Percentiles rank a stretch among this genome's conserved stretches.
phyloP scores from a whole-genome alignment of 768 basidiomycete species.

The Trametes cubensis region DNA sequence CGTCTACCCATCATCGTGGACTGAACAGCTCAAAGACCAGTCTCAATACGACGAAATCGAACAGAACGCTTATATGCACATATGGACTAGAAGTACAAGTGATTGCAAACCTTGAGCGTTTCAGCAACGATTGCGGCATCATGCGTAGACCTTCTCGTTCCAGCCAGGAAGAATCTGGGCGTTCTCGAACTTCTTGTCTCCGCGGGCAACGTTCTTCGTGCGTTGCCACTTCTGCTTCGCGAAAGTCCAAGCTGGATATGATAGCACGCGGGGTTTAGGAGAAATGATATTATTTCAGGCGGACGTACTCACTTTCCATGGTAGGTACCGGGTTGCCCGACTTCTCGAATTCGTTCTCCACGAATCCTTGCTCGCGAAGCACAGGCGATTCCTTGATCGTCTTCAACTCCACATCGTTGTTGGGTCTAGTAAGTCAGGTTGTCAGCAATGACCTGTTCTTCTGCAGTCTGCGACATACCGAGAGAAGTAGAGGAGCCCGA shows the following conservation, averaged over 20 bases:
- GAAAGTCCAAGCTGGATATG: slow-evolving; percentile 45
- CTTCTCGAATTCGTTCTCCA: slow-evolving; percentile 50
- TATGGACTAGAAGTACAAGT: too few species aligned
- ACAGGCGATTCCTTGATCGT: slow-evolving; percentile 47
- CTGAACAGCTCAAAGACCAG: too few species aligned
- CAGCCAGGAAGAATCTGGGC: slow-evolving; percentile 50
- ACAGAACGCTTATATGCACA: too few species aligned
- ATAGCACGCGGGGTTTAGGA: neutral
- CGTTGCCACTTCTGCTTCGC: slow-evolving; percentile 59
- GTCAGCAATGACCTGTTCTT: too few species aligned
- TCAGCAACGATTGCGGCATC: neutral
- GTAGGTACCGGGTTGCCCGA: slow-evolving; percentile 46
- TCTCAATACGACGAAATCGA: too few species aligned
- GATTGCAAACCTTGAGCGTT: too few species aligned
- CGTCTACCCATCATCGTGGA: too few species aligned
- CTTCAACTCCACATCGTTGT: slow-evolving; percentile 46
- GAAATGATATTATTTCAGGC: neutral
- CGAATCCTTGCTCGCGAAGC: slow-evolving; percentile 45
- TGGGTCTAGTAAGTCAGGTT: slow-evolving; percentile 33
- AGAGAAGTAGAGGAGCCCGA: slow-evolving; percentile 56
- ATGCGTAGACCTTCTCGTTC: slow-evolving; percentile 44
- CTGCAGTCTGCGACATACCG: slow-evolving; percentile 31
- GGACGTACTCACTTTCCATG: slow-evolving; percentile 41
- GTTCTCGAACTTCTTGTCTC: slow-evolving; percentile 37
- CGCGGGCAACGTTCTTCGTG: slow-evolving; percentile 35